phyloP scores from a whole-genome alignment of 441 rosid genomes.

The Erysimum cheiri region DNA sequence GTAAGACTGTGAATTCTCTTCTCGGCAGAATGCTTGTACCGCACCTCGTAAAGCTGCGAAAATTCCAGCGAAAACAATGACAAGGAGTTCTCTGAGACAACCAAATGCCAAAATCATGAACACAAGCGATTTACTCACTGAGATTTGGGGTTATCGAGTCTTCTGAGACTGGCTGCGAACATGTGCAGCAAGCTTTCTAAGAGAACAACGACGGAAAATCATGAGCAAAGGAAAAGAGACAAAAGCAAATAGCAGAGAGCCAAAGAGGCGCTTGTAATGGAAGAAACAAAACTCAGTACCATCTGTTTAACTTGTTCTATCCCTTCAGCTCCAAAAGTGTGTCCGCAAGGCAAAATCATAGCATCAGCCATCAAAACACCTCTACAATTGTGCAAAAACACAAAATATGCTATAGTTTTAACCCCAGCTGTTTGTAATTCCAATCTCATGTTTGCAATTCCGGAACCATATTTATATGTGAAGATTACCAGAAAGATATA shows the following conservation, averaged over 20 bases:
- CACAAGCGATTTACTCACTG: constrained; percentile 39
- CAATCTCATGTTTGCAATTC: not conserved
- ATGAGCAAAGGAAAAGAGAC: constrained; percentile 15
- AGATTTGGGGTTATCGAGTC: constrained; percentile 48
- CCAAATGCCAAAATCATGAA: constrained; percentile 13
- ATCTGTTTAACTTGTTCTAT: constrained; percentile 68
- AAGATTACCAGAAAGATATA: not conserved
- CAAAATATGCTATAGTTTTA: not conserved
- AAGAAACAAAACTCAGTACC: constrained; percentile 44
- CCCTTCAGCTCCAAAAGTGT: constrained; percentile 87
- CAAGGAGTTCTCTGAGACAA: constrained; percentile 12
- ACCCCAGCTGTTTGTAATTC: not conserved
- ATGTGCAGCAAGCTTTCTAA: constrained; percentile 47
- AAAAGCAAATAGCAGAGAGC: not conserved
- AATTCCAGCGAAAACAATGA: constrained; percentile 14
- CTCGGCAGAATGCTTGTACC: constrained; percentile 83
- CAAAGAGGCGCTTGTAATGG: constrained; percentile 7
- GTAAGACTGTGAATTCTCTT: constrained; percentile 68
- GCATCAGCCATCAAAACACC: constrained; percentile 94
- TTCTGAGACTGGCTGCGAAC: constrained; percentile 48
- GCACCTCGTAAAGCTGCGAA: constrained; percentile 79
- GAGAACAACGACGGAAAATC: constrained; percentile 15
- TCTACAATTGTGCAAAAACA: constrained; percentile 46
- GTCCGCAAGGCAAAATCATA: constrained; percentile 94
- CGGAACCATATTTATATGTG: not conserved